phyloP scores from a whole-genome alignment of 2,329 filamentous ascomycete species.

The Sphaerulina vaccinii region DNA sequence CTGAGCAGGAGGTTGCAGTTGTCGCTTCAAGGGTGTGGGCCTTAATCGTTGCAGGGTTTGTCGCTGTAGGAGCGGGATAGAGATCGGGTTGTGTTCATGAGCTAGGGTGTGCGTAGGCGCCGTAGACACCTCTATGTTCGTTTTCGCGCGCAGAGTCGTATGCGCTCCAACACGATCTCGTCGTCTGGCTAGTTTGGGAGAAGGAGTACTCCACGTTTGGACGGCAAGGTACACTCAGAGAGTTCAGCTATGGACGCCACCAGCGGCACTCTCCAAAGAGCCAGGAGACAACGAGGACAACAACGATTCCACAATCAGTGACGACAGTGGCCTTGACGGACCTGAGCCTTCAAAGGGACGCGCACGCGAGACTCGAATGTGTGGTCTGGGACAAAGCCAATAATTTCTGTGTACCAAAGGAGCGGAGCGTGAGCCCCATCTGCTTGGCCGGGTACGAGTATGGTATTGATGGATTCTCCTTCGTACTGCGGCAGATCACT shows the following conservation, averaged over 20 bases:
- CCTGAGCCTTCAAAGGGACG: neutral
- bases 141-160: neutral
- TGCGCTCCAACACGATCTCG: neutral
- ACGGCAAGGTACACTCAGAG: neutral
- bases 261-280: too few species aligned
- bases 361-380: neutral
- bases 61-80: neutral
- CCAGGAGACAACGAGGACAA: neutral
- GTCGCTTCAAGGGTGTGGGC: neutral
- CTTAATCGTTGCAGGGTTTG: neutral
- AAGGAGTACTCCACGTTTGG: neutral
- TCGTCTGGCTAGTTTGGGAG: neutral
- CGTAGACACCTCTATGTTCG: neutral
- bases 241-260: neutral
- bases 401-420: neutral
- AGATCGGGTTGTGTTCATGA: neutral
- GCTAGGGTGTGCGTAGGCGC: neutral
- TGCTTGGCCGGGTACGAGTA: neutral
- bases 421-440: neutral
- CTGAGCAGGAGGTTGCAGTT: neutral
- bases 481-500: neutral
- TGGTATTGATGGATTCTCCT: neutral
- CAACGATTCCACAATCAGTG: too few species aligned
- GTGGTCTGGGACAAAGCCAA: neutral
- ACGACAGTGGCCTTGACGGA: neutral